phyloP scores from a whole-genome alignment of 2,329 filamentous ascomycete genomes.

The Claviceps africana region DNA sequence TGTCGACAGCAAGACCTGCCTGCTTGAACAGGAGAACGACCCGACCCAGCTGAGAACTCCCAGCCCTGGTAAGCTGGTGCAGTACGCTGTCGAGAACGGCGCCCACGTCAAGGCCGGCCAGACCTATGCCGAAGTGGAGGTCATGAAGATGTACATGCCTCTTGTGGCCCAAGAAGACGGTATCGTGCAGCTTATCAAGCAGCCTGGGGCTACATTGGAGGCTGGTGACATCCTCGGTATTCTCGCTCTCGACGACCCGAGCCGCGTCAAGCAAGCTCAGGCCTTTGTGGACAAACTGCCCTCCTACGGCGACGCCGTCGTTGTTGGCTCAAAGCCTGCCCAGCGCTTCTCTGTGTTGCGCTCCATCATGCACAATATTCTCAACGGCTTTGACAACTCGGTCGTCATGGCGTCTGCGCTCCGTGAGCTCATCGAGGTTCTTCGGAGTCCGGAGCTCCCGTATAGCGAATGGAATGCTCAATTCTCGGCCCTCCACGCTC shows the following conservation, averaged over 20 bases:
- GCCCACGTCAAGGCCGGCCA: conserved; percentile 85
- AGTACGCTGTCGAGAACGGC: conserved; percentile 92
- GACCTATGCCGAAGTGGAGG: conserved; percentile 91
- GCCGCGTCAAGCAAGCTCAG: conserved; percentile 90
- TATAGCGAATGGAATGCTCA: conserved; percentile 96
- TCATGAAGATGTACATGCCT: conserved; percentile 99
- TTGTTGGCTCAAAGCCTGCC: conserved; percentile 80
- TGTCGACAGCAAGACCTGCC: conserved; percentile 93
- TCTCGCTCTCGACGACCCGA: conserved; percentile 84
- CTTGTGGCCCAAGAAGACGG: conserved; percentile 89
- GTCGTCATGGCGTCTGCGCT: conserved; percentile 83
- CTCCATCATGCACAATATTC: conserved; percentile 72
- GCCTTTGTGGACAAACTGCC: conserved; percentile 87
- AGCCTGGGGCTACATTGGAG: conserved; percentile 92
- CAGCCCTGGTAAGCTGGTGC: conserved; percentile 93
- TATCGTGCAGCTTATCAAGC: conserved; percentile 96
- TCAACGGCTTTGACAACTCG: conserved; percentile 91
- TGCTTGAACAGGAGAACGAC: conserved; percentile 97
- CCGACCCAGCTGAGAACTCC: conserved; percentile 92
- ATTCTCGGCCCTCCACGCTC: conserved; percentile 88
- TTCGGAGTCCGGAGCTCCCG: conserved; percentile 78
- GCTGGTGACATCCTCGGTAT: conserved; percentile 98
- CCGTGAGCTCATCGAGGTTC: conserved; percentile 77
- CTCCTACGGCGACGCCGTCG: conserved; percentile 68
- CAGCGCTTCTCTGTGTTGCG: conserved; percentile 71